Evolutionary conservation across 1,284 basidiomycete species (phyloP).

Genomic region (Sporisorium scitamineum): DNA sequence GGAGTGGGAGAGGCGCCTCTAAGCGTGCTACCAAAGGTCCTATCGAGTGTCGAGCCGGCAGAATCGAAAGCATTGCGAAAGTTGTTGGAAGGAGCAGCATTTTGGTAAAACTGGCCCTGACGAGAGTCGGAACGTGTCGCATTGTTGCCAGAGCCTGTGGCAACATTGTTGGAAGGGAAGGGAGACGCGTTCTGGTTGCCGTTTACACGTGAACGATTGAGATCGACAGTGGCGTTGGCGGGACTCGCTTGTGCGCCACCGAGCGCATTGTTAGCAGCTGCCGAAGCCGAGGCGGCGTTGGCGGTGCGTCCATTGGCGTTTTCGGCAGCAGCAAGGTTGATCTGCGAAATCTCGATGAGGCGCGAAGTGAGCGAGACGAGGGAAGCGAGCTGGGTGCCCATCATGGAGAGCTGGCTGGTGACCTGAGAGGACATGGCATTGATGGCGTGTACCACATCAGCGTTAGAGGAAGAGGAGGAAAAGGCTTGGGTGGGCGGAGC

Average conservation of each 20-base stretch:
- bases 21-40: constrained; percentile 42
- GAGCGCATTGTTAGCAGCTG: background rate
- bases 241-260: constrained; percentile 14
- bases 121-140: constrained; percentile 30
- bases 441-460: constrained; percentile 44
- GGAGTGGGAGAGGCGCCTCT: constrained; percentile 31
- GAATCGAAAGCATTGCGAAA: constrained; percentile 29
- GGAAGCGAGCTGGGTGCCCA: constrained; percentile 44
- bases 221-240: constrained; percentile 23
- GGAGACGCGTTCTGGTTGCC: constrained; percentile 24
- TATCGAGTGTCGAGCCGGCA: constrained; percentile 32
- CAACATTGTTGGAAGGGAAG: constrained; percentile 19
- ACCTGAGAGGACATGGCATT: constrained; percentile 47
- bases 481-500: background rate
- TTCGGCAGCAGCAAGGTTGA: constrained; percentile 25
- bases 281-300: constrained; percentile 6
- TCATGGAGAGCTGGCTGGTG: constrained; percentile 43
- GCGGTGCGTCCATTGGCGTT: constrained; percentile 6
- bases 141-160: constrained; percentile 9
- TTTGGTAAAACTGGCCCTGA: constrained; percentile 29
- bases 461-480: constrained; percentile 21
- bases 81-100: constrained; percentile 20
- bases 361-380: constrained; percentile 48
- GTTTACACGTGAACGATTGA: constrained; percentile 35
- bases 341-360: constrained; percentile 47